Conservation (phyloP, 2,329 filamentous ascomycete species). For the Ustilaginoidea virens region DNA sequence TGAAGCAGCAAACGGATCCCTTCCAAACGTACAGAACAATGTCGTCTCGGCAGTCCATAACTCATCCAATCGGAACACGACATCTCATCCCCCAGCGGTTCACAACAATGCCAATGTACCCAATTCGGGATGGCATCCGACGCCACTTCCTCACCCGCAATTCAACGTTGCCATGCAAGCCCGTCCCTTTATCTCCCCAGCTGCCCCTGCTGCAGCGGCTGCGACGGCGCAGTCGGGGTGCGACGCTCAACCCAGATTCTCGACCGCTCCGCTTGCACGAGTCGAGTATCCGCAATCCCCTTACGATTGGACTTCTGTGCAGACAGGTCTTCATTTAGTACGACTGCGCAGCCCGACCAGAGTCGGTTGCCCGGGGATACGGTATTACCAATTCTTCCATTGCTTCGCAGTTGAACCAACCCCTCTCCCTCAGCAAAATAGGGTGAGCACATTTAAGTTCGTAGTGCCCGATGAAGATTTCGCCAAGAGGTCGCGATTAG, state of each 20-base stretch:
- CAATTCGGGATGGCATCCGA: too few species aligned
- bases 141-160: too few species aligned
- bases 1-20: too few species aligned
- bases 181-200: too few species aligned
- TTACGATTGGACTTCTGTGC: slow-evolving; percentile 24
- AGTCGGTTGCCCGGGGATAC: slow-evolving; percentile 15
- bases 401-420: slow-evolving; percentile 33
- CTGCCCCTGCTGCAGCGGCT: too few species aligned
- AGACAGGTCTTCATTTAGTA: slow-evolving; percentile 30
- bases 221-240: neutral
- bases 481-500: slow-evolving; percentile 19
- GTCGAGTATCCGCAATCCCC: slow-evolving; percentile 25
- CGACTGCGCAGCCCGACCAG: slow-evolving; percentile 31
- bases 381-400: slow-evolving; percentile 43
- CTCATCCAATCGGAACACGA: too few species aligned
- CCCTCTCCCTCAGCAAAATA: slow-evolving; percentile 17
- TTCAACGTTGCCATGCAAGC: too few species aligned
- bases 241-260: slow-evolving; percentile 1
- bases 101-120: too few species aligned
- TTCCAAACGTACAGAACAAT: too few species aligned
- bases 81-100: too few species aligned
- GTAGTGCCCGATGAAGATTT: slow-evolving; percentile 19
- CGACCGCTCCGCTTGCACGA: slow-evolving; percentile 6
- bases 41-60: too few species aligned
- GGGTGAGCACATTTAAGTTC: slow-evolving; percentile 31